Conservation (phyloP, 164 flowering plant species). For the Protea cynaroides region DNA sequence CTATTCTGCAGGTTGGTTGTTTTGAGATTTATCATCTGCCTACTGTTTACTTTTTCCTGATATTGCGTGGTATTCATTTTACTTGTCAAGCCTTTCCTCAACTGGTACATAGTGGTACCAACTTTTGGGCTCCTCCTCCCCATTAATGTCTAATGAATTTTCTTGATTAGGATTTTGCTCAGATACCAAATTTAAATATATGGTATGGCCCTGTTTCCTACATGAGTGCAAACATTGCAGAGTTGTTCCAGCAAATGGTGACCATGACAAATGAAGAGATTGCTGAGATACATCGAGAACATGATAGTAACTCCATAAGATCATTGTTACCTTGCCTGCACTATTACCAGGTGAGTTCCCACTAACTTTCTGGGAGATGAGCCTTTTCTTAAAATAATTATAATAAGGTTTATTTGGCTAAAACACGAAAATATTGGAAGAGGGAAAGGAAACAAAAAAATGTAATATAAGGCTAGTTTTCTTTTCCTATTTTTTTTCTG, state of each 20-base stretch:
- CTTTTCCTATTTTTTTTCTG: no score
- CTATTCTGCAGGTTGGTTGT: slow-evolving; percentile 76
- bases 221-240: slow-evolving; percentile 93
- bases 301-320: slow-evolving; percentile 58
- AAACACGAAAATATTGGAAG: no score
- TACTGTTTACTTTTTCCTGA: slow-evolving; percentile 1
- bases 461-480: no score
- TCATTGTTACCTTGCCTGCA: slow-evolving; percentile 73
- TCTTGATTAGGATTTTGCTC: slow-evolving; percentile 71
- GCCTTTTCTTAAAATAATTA: no score
- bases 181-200: slow-evolving; percentile 66
- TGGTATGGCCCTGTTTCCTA: slow-evolving; percentile 97
- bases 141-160: background rate
- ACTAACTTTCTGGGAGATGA: background rate
- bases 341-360: slow-evolving; percentile 70
- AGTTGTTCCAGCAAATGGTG: slow-evolving; percentile 81
- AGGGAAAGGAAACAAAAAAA: no score
- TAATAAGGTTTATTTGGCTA: no score
- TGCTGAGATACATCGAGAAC: slow-evolving; percentile 67
- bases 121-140: background rate
- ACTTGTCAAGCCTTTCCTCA: background rate
- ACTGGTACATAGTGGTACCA: background rate
- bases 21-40: background rate
- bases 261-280: slow-evolving; percentile 91
- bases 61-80: background rate